phyloP scores from a whole-genome alignment of 140 eudicot genomes.

The Stevia rebaudiana region DNA sequence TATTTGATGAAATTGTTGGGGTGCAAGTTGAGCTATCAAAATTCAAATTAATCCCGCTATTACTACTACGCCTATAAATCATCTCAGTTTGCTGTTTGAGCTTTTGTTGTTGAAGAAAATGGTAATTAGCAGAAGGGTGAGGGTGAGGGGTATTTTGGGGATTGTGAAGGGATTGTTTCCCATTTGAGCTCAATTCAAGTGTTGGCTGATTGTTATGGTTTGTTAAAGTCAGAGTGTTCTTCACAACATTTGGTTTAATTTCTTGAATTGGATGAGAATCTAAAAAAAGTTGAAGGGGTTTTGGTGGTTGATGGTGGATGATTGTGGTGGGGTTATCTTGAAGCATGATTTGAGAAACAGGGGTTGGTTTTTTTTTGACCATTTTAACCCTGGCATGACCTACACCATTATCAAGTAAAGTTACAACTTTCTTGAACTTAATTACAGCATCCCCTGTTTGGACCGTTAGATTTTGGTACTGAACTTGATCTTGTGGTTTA shows the following conservation, averaged over 20 bases:
- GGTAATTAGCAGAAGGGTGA: slow-evolving; percentile 28
- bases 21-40: slow-evolving; percentile 83
- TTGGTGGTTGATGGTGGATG: slow-evolving; percentile 37
- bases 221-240: slow-evolving; percentile 37
- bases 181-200: slow-evolving; percentile 49
- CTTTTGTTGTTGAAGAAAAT: slow-evolving; percentile 58
- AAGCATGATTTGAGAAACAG: slow-evolving; percentile 45
- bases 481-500: slow-evolving; percentile 63
- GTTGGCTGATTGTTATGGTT: slow-evolving; percentile 19
- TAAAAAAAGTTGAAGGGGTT: slow-evolving; percentile 44
- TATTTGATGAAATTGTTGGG: slow-evolving; percentile 83
- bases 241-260: slow-evolving; percentile 39
- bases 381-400: slow-evolving; percentile 87
- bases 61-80: slow-evolving; percentile 65
- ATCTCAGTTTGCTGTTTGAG: slow-evolving; percentile 72
- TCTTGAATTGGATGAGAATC: slow-evolving; percentile 46
- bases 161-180: slow-evolving; percentile 40
- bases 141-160: slow-evolving; percentile 39
- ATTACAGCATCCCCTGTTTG: slow-evolving; percentile 82
- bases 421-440: slow-evolving; percentile 81
- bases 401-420: slow-evolving; percentile 55
- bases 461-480: slow-evolving; percentile 42
- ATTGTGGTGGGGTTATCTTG: slow-evolving; percentile 40
- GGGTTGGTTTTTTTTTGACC: slow-evolving; percentile 39
- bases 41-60: slow-evolving; percentile 80